Conservation (phyloP, 2,329 filamentous ascomycete species). For the Chrysoporthe cubensis region DNA sequence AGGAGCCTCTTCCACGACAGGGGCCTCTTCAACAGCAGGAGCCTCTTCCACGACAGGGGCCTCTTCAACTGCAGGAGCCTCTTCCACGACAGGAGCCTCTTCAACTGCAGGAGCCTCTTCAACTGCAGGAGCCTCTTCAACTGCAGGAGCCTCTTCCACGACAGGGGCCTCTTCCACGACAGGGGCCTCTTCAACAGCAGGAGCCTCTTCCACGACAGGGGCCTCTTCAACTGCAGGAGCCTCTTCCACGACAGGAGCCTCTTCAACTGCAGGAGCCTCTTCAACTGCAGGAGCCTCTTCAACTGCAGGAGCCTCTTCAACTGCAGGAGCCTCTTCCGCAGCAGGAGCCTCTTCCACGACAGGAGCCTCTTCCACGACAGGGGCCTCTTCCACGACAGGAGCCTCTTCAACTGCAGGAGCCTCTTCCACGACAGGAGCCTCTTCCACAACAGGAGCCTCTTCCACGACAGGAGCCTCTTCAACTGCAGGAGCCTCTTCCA, state of each 20-base stretch:
- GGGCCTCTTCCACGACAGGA: no score
- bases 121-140: constrained; percentile 19
- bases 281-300: background rate
- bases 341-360: no score
- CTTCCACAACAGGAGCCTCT: no score
- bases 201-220: constrained; percentile 24
- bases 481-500: no score
- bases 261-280: constrained; percentile 25
- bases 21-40: constrained; percentile 22
- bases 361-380: no score
- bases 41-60: constrained; percentile 16
- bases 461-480: no score
- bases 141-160: constrained; percentile 26
- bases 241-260: constrained; percentile 21
- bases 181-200: constrained; percentile 20
- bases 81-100: constrained; percentile 28
- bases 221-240: constrained; percentile 23
- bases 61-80: constrained; percentile 21
- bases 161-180: constrained; percentile 21
- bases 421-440: no score
- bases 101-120: constrained; percentile 24
- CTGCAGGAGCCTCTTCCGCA: no score
- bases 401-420: no score
- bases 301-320: no score
- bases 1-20: constrained; percentile 16